Evolutionary conservation across 1,284 basidiomycete species (phyloP).

Genomic region (Apiotrichum gracile): DNA sequence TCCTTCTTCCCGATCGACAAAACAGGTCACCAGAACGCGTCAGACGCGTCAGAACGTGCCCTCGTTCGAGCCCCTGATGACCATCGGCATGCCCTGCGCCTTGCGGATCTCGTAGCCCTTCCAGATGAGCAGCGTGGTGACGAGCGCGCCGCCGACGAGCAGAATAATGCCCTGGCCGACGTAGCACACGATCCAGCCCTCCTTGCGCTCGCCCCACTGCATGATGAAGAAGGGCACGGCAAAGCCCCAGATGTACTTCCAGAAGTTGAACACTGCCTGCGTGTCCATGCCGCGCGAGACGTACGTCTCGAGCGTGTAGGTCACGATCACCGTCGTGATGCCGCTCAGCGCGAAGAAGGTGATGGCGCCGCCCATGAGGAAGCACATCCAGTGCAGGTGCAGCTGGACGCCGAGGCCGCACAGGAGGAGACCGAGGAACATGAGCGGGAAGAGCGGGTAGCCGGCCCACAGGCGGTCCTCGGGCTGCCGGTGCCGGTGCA

Average conservation of each 20-base stretch:
- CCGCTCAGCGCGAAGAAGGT: constrained; percentile 36
- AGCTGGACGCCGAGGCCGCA: constrained; percentile 33
- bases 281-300: constrained; percentile 34
- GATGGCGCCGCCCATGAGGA: constrained; percentile 38
- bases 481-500: constrained; percentile 31
- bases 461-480: constrained; percentile 44
- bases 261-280: constrained; percentile 44
- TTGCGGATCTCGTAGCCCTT: constrained; percentile 22
- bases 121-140: constrained; percentile 25
- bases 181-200: constrained; percentile 28
- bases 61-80: not conserved
- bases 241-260: constrained; percentile 45
- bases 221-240: constrained; percentile 40
- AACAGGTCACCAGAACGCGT: no score
- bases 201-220: constrained; percentile 29
- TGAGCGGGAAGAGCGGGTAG: constrained; percentile 17
- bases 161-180: constrained; percentile 34
- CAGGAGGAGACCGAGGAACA: constrained; percentile 34
- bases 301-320: constrained; percentile 43
- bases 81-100: constrained; percentile 34
- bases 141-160: constrained; percentile 15
- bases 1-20: no score
- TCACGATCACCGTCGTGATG: constrained; percentile 25
- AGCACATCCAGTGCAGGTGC: constrained; percentile 38
- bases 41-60: no score